These are phyloP conservation scores for Botrytis galanthina DNA, from an alignment of 2,329 filamentous ascomycete species.

Conservation along the genomic window DNA sequence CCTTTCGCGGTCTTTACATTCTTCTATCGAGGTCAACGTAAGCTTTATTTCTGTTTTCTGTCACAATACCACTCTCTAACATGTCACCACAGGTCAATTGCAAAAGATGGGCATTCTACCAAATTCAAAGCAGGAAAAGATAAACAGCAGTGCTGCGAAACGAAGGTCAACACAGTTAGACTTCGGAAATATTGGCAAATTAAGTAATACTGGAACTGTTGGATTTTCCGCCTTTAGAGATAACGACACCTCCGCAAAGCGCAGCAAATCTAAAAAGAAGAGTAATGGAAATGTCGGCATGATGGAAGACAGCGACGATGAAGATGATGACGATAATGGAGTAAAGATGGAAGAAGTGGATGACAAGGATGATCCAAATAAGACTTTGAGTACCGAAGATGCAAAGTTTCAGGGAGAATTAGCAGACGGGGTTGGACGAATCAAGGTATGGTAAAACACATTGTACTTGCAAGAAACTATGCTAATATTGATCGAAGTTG, in stretches of 20 bases:
- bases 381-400: slow-evolving; percentile 66
- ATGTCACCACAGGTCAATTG: slow-evolving; percentile 67
- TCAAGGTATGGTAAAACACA: slow-evolving; percentile 60
- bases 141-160: slow-evolving; percentile 63
- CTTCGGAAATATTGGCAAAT: slow-evolving; percentile 77
- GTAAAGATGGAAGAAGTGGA: slow-evolving; percentile 65
- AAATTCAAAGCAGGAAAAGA: slow-evolving; percentile 59
- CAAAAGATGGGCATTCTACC: slow-evolving; percentile 92
- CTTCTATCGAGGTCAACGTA: slow-evolving; percentile 93
- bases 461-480: neutral
- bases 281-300: slow-evolving; percentile 57
- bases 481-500: slow-evolving; percentile 50
- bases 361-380: slow-evolving; percentile 53
- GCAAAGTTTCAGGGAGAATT: slow-evolving; percentile 70
- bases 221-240: slow-evolving; percentile 90
- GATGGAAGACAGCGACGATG: slow-evolving; percentile 71
- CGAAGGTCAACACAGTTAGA: slow-evolving; percentile 80
- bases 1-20: slow-evolving; percentile 98
- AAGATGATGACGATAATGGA: slow-evolving; percentile 69
- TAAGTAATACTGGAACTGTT: slow-evolving; percentile 83
- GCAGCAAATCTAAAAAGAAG: slow-evolving; percentile 61
- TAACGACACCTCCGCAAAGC: slow-evolving; percentile 54
- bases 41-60: slow-evolving; percentile 43
- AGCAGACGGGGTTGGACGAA: slow-evolving; percentile 76
- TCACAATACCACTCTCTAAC: slow-evolving; percentile 24